Evolutionary conservation across 352 stramenopile species (phyloP).

Genomic region (Pythium graminicola): DNA sequence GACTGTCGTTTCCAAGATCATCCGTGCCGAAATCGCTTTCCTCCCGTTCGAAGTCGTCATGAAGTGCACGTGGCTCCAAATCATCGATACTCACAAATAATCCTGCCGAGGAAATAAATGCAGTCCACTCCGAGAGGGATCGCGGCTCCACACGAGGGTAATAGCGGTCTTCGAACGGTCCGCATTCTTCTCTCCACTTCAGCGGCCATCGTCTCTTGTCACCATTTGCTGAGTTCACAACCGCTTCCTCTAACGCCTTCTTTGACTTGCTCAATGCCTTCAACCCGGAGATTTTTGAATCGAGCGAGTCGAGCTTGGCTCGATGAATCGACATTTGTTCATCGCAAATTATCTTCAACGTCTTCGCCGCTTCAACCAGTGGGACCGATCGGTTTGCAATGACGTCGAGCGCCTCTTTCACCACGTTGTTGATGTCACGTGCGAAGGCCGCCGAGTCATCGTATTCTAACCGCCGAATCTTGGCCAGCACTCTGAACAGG

Average conservation of each 20-base stretch:
- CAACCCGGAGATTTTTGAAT: conserved; percentile 52
- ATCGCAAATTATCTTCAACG: conserved; percentile 64
- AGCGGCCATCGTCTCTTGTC: conserved; percentile 52
- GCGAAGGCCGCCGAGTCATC: conserved; percentile 51
- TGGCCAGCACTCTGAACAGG: conserved; percentile 68
- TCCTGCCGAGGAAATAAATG: conserved; percentile 59
- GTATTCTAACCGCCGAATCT: conserved; percentile 71
- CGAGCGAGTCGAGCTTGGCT: conserved; percentile 49
- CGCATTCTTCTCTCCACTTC: conserved; percentile 74
- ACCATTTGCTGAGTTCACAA: conserved; percentile 22
- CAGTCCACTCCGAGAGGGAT: conserved; percentile 69
- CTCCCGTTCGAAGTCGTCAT: conserved; percentile 20
- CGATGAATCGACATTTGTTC: conserved; percentile 72
- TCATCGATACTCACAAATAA: conserved; percentile 58
- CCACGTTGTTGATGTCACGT: conserved; percentile 55
- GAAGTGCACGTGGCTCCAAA: conserved; percentile 29
- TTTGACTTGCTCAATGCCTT: conserved; percentile 34
- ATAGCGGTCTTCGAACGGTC: conserved; percentile 53
- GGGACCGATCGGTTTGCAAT: conserved; percentile 52
- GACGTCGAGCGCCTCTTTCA: conserved; percentile 54
- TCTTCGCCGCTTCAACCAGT: conserved; percentile 61
- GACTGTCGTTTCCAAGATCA: neutral
- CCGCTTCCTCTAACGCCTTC: conserved; percentile 28
- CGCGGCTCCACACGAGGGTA: conserved; percentile 55
- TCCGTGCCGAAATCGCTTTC: conserved; percentile 2